Percentiles rank a stretch among this genome's conserved stretches.
phyloP scores from a whole-genome alignment of 495 filamentous ascomycete genomes.

The Hypoxylon intermedium region DNA sequence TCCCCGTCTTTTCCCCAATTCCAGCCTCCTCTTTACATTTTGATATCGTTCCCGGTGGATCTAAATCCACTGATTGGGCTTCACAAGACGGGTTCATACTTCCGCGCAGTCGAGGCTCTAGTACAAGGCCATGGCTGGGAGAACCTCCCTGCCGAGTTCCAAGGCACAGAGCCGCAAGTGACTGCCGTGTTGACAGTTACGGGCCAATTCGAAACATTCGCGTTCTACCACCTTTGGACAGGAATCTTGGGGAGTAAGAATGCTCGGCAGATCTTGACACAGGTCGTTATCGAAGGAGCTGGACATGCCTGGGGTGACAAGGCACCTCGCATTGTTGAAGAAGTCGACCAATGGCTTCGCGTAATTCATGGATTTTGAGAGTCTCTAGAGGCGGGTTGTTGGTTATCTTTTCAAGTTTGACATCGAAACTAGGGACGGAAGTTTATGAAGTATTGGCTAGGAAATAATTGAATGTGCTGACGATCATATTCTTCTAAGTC shows the following conservation, averaged over 20 bases:
- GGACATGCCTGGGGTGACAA: constrained; percentile 30
- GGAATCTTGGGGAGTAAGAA: constrained; percentile 25
- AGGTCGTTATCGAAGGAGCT: constrained; percentile 26
- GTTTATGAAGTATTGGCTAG: too few species aligned
- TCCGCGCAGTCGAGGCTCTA: constrained; percentile 26
- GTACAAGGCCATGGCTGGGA: constrained; percentile 36
- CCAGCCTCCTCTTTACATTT: constrained; percentile 26
- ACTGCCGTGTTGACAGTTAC: constrained; percentile 31
- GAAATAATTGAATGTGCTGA: too few species aligned
- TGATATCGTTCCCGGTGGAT: constrained; percentile 36
- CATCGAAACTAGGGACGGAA: too few species aligned
- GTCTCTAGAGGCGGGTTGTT: neutral
- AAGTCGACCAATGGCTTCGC: constrained; percentile 36
- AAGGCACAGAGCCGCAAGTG: constrained; percentile 30
- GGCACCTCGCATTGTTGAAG: constrained; percentile 26
- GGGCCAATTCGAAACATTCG: constrained; percentile 12
- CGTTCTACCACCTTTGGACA: constrained; percentile 24
- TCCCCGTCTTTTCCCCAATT: constrained; percentile 15
- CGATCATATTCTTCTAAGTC: too few species aligned
- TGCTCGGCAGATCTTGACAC: constrained; percentile 15
- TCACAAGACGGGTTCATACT: constrained; percentile 31
- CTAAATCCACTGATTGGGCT: constrained; percentile 24
- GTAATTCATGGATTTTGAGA: too few species aligned
- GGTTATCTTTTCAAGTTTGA: too few species aligned
- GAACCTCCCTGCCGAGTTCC: constrained; percentile 29